Conservation (phyloP, 345 rosid species). For the Bruguiera parviflora region DNA sequence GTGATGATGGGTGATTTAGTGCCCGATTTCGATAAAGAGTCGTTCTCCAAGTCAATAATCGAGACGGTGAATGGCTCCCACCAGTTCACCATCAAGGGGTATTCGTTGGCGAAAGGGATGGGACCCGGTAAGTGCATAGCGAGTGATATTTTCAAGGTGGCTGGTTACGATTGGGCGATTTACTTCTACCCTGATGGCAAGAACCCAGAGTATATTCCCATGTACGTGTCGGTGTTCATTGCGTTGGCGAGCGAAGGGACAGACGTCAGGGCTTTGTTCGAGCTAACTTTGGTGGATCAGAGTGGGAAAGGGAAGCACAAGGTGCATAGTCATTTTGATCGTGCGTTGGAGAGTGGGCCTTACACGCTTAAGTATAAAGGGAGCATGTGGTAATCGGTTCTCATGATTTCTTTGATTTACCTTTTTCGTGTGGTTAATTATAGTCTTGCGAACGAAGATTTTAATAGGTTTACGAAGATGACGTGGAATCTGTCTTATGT, state of each 20-base stretch:
- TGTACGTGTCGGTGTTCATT: constrained; percentile 80
- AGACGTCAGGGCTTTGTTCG: constrained; percentile 92
- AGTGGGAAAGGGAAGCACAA: constrained; percentile 87
- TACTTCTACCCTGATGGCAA: constrained; percentile 95
- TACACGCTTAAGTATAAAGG: constrained; percentile 76
- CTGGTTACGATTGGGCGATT: constrained; percentile 90
- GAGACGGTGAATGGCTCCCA: constrained; percentile 90
- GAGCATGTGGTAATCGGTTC: constrained; percentile 78
- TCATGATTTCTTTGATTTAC: not conserved
- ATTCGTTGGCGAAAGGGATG: constrained; percentile 3
- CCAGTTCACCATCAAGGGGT: constrained; percentile 64
- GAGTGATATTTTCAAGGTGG: constrained; percentile 15
- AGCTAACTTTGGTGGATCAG: constrained; percentile 83
- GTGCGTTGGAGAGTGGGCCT: constrained; percentile 87
- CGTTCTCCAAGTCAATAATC: constrained; percentile 54
- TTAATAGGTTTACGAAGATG: not conserved
- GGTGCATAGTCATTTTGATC: constrained; percentile 89
- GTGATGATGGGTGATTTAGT: constrained; percentile 45
- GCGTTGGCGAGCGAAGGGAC: constrained; percentile 84
- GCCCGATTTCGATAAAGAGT: constrained; percentile 34
- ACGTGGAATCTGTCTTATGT: too few relatives aligned
- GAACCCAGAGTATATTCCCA: constrained; percentile 62
- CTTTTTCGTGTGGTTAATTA: not conserved
- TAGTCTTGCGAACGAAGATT: not conserved
- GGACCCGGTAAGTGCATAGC: constrained; percentile 39